Conservation (phyloP, 371 early-diverging fungal species). For the Mucor lusitanicus region DNA sequence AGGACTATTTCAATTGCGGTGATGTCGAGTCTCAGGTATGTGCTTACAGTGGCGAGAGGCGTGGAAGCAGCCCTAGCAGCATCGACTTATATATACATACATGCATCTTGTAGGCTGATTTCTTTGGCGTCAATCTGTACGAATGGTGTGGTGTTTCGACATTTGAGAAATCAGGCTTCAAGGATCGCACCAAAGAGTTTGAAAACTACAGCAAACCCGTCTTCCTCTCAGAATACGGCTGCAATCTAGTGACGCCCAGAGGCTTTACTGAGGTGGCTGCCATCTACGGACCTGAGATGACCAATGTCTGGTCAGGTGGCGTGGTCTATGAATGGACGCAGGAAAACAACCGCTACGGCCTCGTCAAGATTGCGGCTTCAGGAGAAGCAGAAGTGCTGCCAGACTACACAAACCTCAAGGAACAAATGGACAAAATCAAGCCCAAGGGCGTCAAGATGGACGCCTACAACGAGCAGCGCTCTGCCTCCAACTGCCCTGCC, state of each 20-base stretch:
- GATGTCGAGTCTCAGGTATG: conserved; percentile 57
- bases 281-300: conserved; percentile 74
- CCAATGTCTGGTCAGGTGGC: conserved; percentile 70
- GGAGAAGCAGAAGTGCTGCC: conserved; percentile 41
- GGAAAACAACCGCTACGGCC: conserved; percentile 78
- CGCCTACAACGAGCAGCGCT: conserved; percentile 33
- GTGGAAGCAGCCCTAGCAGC: not conserved
- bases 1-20: conserved; percentile 78
- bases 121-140: conserved; percentile 75
- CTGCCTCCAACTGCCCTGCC: conserved; percentile 56
- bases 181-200: conserved; percentile 59
- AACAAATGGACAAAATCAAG: conserved; percentile 34
- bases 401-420: conserved; percentile 53
- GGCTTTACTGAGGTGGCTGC: conserved; percentile 62
- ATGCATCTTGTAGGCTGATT: conserved; percentile 52
- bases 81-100: not conserved
- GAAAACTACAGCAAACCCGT: conserved; percentile 59
- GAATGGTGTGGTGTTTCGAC: conserved; percentile 64
- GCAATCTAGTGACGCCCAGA: conserved; percentile 59
- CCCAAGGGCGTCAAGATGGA: conserved; percentile 57
- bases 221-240: conserved; percentile 69
- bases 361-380: conserved; percentile 57
- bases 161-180: conserved; percentile 62
- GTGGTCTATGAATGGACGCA: conserved; percentile 82
- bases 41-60: not conserved